A percentile compares a stretch with the other conserved stretches of the same genome.
These are phyloP conservation scores for Trichophyton simii DNA, from an alignment of 2,329 filamentous ascomycete species.

Conservation along the genomic window DNA sequence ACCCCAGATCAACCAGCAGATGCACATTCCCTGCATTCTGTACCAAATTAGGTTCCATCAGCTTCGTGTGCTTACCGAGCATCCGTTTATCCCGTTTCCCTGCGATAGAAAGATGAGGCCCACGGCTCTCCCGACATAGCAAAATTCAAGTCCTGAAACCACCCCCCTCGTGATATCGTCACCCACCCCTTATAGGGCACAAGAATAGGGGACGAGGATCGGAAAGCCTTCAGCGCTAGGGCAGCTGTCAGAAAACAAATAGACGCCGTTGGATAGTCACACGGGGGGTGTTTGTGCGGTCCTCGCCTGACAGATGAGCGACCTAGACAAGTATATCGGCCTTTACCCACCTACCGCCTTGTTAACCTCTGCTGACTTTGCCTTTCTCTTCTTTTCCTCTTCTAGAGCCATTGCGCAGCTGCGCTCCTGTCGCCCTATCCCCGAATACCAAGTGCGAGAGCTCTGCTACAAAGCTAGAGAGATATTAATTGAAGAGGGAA, in stretches of 20 bases:
- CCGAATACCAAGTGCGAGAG: conserved; percentile 88
- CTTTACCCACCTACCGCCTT: background rate
- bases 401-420: conserved; percentile 83
- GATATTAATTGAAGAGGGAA: conserved; percentile 98
- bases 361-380: background rate
- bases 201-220: background rate
- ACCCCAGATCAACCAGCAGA: conserved; percentile 4
- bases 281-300: conserved; percentile 13
- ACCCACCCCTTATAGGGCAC: background rate
- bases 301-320: conserved; percentile 54
- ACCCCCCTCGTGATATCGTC: background rate
- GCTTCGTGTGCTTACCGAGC: background rate
- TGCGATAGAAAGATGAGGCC: conserved; percentile 4
- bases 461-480: conserved; percentile 98
- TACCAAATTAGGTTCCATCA: background rate
- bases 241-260: background rate
- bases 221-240: background rate
- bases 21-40: background rate
- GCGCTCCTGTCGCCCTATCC: conserved; percentile 89
- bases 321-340: conserved; percentile 66
- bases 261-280: background rate
- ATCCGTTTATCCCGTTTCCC: background rate
- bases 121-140: conserved; percentile 5
- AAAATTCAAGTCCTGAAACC: background rate
- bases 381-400: background rate